These are phyloP conservation scores for Aureoboletus auriporus DNA, from an alignment of 768 basidiomycete species.

Conservation along the genomic window DNA sequence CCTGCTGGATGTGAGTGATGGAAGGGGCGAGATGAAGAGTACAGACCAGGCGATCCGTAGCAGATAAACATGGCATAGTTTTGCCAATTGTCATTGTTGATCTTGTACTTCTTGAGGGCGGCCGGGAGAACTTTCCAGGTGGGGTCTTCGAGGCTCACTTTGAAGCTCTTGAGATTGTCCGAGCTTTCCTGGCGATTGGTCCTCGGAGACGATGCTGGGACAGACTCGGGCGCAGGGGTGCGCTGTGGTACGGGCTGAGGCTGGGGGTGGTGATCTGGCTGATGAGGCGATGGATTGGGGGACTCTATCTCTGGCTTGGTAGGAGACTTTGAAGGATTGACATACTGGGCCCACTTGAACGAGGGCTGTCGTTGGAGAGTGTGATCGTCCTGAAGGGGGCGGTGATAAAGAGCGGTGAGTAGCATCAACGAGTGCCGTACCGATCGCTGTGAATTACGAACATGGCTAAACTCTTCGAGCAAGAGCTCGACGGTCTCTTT, in stretches of 20 bases:
- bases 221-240: background rate
- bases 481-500: slow-evolving; percentile 58
- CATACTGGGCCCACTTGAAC: slow-evolving; percentile 85
- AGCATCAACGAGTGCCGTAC: slow-evolving; percentile 10
- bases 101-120: slow-evolving; percentile 97
- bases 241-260: background rate
- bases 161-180: slow-evolving; percentile 88
- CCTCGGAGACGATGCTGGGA: slow-evolving; percentile 16
- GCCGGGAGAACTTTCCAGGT: slow-evolving; percentile 99
- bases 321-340: slow-evolving; percentile 74
- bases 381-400: slow-evolving; percentile 29
- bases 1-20: slow-evolving; percentile 33
- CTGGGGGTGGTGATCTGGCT: slow-evolving; percentile 63
- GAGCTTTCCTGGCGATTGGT: slow-evolving; percentile 62
- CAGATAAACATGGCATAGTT: slow-evolving; percentile 99
- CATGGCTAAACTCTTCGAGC: slow-evolving; percentile 57
- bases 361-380: slow-evolving; percentile 70
- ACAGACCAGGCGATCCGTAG: slow-evolving; percentile 82
- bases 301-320: slow-evolving; percentile 75
- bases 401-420: no score
- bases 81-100: slow-evolving; percentile 98
- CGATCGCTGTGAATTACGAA: slow-evolving; percentile 34
- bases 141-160: slow-evolving; percentile 95
- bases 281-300: slow-evolving; percentile 75
- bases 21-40: no score